Conservation (phyloP, 495 filamentous ascomycete species). For the Sphaerosporella brunnea region DNA sequence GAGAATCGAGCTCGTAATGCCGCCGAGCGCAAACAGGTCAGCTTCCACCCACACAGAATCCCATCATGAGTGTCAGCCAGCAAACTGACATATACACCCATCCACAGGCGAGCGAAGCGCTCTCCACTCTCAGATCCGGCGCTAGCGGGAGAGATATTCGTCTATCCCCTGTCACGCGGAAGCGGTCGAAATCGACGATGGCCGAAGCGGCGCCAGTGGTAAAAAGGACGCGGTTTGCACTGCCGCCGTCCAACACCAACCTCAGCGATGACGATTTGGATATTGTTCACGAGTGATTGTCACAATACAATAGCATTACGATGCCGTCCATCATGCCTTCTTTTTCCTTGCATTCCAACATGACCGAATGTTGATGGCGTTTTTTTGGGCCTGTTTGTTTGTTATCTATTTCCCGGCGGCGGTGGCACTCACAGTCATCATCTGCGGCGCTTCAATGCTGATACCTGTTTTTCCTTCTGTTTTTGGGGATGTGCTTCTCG, state of each 20-base stretch:
- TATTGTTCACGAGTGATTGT: conserved; percentile 23
- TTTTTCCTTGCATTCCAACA: neutral
- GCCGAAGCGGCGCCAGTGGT: conserved; percentile 30
- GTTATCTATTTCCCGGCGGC: no score
- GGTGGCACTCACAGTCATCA: no score
- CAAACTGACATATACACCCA: conserved; percentile 16
- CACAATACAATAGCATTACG: no score
- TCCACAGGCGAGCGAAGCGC: conserved; percentile 13
- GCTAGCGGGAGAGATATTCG: conserved; percentile 41
- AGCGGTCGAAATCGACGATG: conserved; percentile 28
- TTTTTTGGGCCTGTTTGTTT: no score
- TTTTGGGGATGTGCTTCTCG: no score
- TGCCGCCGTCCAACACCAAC: conserved; percentile 42
- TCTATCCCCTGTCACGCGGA: conserved; percentile 58
- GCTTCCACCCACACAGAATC: conserved; percentile 7
- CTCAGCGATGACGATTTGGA: conserved; percentile 28
- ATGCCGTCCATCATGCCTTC: neutral
- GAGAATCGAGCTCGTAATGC: conserved; percentile 7
- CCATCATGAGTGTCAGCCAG: conserved; percentile 5
- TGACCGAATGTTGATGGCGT: no score
- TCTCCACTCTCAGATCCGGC: conserved; percentile 35
- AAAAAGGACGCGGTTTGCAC: conserved; percentile 69
- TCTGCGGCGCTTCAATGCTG: no score
- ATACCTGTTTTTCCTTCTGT: no score
- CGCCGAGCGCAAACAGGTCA: conserved; percentile 8